A percentile compares a stretch with the other conserved stretches of the same genome.
These are phyloP conservation scores for Bigelowiella natans DNA, from an alignment of 78 protist species.

Conservation along the genomic window DNA sequence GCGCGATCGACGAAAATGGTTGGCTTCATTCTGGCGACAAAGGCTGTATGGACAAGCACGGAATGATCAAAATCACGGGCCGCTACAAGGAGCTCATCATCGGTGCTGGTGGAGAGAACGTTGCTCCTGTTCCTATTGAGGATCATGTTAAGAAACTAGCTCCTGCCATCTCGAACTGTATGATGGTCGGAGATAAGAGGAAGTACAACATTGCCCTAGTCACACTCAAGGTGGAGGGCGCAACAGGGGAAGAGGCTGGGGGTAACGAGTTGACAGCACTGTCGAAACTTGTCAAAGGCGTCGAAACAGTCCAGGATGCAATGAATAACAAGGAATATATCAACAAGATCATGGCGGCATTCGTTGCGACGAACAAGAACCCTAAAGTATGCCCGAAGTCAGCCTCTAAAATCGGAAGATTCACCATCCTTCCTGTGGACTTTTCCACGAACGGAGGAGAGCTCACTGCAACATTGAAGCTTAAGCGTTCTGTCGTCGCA, in stretches of 20 bases:
- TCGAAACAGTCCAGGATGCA: background rate
- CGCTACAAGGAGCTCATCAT: slow-evolving; percentile 74
- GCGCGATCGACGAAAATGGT: background rate
- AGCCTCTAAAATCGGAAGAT: background rate
- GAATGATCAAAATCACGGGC: slow-evolving; percentile 56
- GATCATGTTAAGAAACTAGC: background rate
- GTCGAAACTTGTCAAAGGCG: background rate
- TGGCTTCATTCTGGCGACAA: background rate
- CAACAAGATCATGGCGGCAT: too few relatives aligned
- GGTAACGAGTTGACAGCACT: background rate
- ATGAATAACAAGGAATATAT: too few relatives aligned
- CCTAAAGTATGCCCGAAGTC: background rate
- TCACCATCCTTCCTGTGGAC: background rate
- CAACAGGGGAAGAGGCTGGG: background rate
- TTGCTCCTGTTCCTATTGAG: slow-evolving; percentile 13
- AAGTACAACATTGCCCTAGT: background rate
- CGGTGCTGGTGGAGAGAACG: slow-evolving; percentile 85
- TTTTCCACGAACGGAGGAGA: background rate
- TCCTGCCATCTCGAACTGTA: background rate
- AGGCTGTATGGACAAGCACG: background rate
- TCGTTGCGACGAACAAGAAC: background rate
- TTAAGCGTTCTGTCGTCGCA: background rate
- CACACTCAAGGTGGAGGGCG: background rate
- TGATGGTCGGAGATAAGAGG: background rate
- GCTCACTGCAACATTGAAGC: background rate